These are phyloP conservation scores for Fusarium compactum DNA, from an alignment of 2,329 filamentous ascomycete genomes.

Conservation along the genomic window DNA sequence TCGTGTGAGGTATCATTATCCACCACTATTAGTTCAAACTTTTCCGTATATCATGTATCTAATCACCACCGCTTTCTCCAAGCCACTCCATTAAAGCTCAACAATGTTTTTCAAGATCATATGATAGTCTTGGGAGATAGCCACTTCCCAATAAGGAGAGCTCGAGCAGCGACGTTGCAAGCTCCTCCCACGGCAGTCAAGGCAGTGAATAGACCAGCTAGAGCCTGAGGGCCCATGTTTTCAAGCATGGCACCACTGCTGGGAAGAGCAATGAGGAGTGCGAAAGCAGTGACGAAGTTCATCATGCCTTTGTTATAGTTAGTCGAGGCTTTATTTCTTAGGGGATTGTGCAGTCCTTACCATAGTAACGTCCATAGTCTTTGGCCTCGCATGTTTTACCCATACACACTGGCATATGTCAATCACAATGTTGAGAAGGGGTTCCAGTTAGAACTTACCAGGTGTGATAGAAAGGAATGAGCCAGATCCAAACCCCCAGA, in stretches of 20 bases:
- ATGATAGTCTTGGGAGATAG: conserved; percentile 36
- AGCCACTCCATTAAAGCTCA: too few relatives aligned
- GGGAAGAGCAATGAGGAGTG: conserved; percentile 59
- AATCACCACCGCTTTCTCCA: not conserved
- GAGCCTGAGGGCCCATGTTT: conserved; percentile 56
- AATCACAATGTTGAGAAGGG: not conserved
- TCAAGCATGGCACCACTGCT: conserved; percentile 60
- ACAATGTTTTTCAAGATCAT: not conserved
- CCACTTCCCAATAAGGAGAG: conserved; percentile 44
- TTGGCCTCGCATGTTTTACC: conserved; percentile 60
- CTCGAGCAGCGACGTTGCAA: conserved; percentile 49
- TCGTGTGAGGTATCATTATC: not conserved
- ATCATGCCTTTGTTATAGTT: conserved; percentile 54
- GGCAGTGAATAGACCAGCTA: conserved; percentile 61
- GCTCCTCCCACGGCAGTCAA: conserved; percentile 54
- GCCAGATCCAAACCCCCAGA: conserved; percentile 64
- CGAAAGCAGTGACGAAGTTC: conserved; percentile 60
- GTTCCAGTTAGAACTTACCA: conserved; percentile 21
- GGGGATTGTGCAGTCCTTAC: conserved; percentile 9
- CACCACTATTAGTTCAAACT: not conserved
- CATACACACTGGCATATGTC: conserved; percentile 54
- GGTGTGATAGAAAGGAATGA: conserved; percentile 59
- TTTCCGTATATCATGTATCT: not conserved
- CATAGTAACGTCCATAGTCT: conserved; percentile 60
- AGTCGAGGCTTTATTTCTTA: not conserved